Percentiles rank a stretch among this genome's conserved stretches.
Conservation (phyloP, 345 rosid genomes). For the Citrus hindsii region DNA sequence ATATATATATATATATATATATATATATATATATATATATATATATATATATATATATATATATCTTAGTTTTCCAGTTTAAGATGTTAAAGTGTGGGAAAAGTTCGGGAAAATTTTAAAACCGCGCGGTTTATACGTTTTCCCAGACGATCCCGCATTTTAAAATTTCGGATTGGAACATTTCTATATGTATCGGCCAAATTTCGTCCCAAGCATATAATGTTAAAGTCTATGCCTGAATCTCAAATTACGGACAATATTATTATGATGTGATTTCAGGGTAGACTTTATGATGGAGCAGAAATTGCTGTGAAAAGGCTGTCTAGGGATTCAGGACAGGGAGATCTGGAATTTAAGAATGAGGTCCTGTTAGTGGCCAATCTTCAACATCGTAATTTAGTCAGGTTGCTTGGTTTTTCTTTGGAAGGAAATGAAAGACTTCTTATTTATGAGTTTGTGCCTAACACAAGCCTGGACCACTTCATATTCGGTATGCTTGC, state of each 20-base stretch:
- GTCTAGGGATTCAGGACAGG: slow-evolving; percentile 30
- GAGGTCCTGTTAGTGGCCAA: slow-evolving; percentile 38
- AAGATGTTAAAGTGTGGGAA: no score
- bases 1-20: no score
- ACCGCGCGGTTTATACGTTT: no score
- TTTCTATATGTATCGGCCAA: not conserved
- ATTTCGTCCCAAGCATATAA: not conserved
- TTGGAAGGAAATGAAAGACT: slow-evolving; percentile 34
- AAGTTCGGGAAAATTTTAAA: no score
- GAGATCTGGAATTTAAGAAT: slow-evolving; percentile 38
- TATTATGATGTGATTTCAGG: slow-evolving; percentile 15
- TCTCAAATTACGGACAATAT: not conserved
- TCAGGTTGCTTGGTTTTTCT: slow-evolving; percentile 39
- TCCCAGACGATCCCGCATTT: no score
- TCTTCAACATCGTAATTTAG: slow-evolving; percentile 41
- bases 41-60: no score
- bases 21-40: no score
- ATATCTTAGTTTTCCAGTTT: no score
- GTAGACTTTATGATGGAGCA: slow-evolving; percentile 20
- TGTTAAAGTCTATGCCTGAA: not conserved
- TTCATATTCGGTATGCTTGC: slow-evolving; percentile 32
- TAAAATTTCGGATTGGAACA: no score
- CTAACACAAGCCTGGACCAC: slow-evolving; percentile 37
- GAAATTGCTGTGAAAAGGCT: slow-evolving; percentile 40
- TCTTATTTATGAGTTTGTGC: slow-evolving; percentile 39